These are phyloP conservation scores for Monilinia fructicola DNA, from an alignment of 2,329 filamentous ascomycete species.

Conservation along the genomic window DNA sequence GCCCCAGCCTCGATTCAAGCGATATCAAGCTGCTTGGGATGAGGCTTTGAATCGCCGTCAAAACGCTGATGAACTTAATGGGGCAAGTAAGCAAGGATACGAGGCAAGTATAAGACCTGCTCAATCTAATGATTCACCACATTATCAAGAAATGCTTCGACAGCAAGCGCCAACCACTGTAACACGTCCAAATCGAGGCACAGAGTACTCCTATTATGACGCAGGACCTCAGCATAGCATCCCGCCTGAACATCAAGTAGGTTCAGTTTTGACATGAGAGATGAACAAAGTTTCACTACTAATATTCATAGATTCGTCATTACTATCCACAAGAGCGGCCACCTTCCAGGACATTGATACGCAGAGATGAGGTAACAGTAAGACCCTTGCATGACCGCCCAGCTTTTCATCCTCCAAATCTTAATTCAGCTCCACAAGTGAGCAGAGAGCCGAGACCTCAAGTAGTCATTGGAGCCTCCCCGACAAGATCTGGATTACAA, in stretches of 20 bases:
- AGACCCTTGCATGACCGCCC: slow-evolving; percentile 33
- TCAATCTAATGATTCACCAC: slow-evolving; percentile 4
- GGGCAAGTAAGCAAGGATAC: slow-evolving; percentile 5
- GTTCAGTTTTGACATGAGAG: not conserved
- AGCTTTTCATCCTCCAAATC: slow-evolving; percentile 29
- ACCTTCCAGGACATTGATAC: slow-evolving; percentile 22
- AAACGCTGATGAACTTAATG: slow-evolving; percentile 11
- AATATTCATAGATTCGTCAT: slow-evolving; percentile 22
- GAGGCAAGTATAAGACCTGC: slow-evolving; percentile 23
- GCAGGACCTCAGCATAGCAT: slow-evolving; percentile 9
- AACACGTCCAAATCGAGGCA: not conserved
- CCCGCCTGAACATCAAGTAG: slow-evolving; percentile 21
- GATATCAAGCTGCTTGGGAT: slow-evolving; percentile 42
- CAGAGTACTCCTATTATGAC: slow-evolving; percentile 5
- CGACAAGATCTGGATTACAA: slow-evolving; percentile 35
- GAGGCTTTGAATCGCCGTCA: slow-evolving; percentile 37
- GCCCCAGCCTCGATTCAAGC: slow-evolving; percentile 38
- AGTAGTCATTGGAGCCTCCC: slow-evolving; percentile 38
- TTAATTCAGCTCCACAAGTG: slow-evolving; percentile 26
- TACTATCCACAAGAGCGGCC: slow-evolving; percentile 29
- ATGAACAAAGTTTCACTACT: slow-evolving; percentile 1
- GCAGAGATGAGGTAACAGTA: slow-evolving; percentile 36
- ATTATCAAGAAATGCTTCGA: slow-evolving; percentile 4
- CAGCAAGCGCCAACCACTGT: slow-evolving; percentile 4
- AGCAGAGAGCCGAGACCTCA: slow-evolving; percentile 32